Conservation (phyloP, 192 early-diverging fungal species). For the Piromyces sp. region DNA sequence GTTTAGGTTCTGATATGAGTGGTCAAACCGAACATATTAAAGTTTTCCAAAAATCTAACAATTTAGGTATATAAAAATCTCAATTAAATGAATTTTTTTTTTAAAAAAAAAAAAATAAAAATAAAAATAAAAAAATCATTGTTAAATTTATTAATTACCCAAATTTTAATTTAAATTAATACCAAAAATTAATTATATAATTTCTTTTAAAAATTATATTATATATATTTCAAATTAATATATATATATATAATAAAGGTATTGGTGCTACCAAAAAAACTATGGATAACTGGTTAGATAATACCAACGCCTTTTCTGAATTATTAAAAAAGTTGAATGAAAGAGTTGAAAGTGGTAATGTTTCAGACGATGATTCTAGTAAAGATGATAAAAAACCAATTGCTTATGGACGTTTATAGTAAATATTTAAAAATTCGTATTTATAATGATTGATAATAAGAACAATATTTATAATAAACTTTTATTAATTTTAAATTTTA, state of each 20-base stretch:
- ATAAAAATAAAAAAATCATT: too few species aligned
- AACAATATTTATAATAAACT: too few species aligned
- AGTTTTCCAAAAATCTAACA: constrained; percentile 68
- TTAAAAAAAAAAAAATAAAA: too few species aligned
- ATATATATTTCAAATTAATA: too few species aligned
- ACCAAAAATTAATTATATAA: too few species aligned
- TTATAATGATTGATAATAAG: too few species aligned
- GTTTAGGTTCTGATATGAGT: constrained; percentile 73
- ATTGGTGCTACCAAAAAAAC: constrained; percentile 74
- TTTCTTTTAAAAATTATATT: too few species aligned
- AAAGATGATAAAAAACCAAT: constrained; percentile 4
- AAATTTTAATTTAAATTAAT: too few species aligned
- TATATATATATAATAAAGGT: not conserved
- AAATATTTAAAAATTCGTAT: too few species aligned
- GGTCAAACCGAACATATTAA: constrained; percentile 73
- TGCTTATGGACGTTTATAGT: not conserved
- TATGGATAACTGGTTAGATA: constrained; percentile 87
- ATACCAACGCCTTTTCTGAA: constrained; percentile 65
- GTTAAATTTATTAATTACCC: too few species aligned
- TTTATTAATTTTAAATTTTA: too few species aligned
- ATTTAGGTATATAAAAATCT: constrained; percentile 30
- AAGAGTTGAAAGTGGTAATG: constrained; percentile 19
- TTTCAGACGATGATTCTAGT: constrained; percentile 1
- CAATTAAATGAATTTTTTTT: too few species aligned
- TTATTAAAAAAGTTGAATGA: constrained; percentile 67